These are phyloP conservation scores for Calycina herbarum DNA, from an alignment of 2,329 filamentous ascomycete species.

Conservation along the genomic window DNA sequence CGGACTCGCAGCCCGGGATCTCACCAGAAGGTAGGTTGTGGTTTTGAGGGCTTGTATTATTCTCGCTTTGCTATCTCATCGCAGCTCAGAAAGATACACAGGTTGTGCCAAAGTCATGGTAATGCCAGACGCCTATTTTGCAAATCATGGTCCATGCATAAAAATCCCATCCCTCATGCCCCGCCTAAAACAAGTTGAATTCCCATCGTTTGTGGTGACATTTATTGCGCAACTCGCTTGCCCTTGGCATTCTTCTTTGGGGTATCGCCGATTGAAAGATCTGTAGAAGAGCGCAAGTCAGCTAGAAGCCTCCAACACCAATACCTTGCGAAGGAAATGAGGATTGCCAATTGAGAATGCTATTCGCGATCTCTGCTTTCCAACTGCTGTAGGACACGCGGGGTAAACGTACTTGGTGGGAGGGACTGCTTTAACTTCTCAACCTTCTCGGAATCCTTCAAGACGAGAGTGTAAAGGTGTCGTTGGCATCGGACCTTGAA, in stretches of 20 bases:
- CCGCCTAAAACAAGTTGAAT: neutral
- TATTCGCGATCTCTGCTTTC: too few species aligned
- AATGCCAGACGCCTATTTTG: constrained; percentile 8
- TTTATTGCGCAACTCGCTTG: constrained; percentile 37
- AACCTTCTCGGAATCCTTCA: constrained; percentile 99
- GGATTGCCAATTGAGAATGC: neutral
- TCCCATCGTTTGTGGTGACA: constrained; percentile 6
- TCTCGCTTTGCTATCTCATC: constrained; percentile 6
- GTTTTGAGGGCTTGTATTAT: constrained; percentile 8
- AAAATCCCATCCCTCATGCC: neutral
- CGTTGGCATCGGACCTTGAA: constrained; percentile 99
- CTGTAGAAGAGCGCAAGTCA: constrained; percentile 39
- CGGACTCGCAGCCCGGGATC: too few species aligned
- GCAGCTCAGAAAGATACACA: constrained; percentile 2
- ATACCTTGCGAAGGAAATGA: too few species aligned
- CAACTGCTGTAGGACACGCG: neutral
- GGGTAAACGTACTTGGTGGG: constrained; percentile 77
- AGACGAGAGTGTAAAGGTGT: constrained; percentile 95
- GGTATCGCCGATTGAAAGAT: constrained; percentile 58
- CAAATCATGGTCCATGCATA: constrained; percentile 7
- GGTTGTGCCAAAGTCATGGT: neutral
- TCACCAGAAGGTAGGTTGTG: neutral
- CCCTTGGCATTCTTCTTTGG: constrained; percentile 59
- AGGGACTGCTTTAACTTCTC: constrained; percentile 99
- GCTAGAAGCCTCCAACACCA: neutral